Evolutionary conservation across 768 basidiomycete species (phyloP).

Genomic region (Russula virescens): DNA sequence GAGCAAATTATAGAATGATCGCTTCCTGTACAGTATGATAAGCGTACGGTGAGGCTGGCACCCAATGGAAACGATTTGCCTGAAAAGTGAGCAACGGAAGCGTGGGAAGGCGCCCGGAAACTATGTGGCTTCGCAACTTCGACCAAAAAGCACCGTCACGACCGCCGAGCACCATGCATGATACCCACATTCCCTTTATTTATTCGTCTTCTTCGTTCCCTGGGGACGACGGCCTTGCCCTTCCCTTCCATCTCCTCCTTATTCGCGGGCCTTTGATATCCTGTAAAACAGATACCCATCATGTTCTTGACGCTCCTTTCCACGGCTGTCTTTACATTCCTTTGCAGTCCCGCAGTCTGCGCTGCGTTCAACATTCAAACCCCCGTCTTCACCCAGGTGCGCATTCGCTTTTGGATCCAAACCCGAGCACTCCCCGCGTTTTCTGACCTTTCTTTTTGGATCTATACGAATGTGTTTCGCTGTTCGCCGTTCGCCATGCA

Average conservation of each 20-base stretch:
- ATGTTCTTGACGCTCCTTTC: conserved; percentile 82
- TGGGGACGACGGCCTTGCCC: conserved; percentile 13
- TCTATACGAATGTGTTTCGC: too few species aligned
- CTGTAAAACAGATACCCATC: conserved; percentile 27
- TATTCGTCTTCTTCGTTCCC: not conserved
- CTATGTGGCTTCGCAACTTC: not conserved
- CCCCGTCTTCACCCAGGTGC: conserved; percentile 51
- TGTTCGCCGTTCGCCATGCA: too few species aligned
- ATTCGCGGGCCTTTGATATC: not conserved
- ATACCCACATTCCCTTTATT: not conserved
- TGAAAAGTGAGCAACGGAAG: not conserved
- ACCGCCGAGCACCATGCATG: not conserved
- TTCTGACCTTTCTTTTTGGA: too few species aligned
- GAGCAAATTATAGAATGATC: conserved; percentile 37
- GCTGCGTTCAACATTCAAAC: conserved; percentile 51
- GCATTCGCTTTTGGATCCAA: too few species aligned
- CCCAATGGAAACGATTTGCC: not conserved
- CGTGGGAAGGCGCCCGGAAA: not conserved
- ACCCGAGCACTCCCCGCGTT: too few species aligned
- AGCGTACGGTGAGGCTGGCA: not conserved
- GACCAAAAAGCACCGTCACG: not conserved
- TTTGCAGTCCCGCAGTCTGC: conserved; percentile 46
- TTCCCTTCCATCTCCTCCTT: conserved; percentile 27
- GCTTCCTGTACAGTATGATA: not conserved
- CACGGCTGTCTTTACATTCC: conserved; percentile 56